Evolutionary conservation across 106 monocot species (phyloP).

Genomic region (Ottelia alismoides): DNA sequence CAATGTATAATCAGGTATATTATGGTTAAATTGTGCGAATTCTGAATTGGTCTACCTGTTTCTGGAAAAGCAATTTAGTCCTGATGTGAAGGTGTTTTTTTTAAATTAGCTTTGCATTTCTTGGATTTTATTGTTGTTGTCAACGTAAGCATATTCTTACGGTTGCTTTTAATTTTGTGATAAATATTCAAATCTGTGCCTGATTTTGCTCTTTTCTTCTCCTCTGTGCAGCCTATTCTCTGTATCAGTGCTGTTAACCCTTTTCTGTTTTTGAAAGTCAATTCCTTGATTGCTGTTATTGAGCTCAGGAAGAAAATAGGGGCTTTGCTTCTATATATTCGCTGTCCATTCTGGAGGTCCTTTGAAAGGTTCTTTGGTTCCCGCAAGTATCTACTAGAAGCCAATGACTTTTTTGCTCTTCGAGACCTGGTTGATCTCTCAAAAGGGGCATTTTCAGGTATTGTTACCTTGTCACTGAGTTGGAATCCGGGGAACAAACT

Average conservation of each 20-base stretch:
- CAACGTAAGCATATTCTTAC: no score
- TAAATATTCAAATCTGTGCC: no score
- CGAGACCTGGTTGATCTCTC: slow-evolving; percentile 92
- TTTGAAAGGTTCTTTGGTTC: slow-evolving; percentile 56
- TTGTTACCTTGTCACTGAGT: no score
- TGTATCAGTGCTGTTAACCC: slow-evolving; percentile 96
- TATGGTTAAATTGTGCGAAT: no score
- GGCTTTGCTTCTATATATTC: slow-evolving; percentile 67
- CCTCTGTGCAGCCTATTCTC: slow-evolving; percentile 76
- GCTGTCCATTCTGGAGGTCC: slow-evolving; percentile 62
- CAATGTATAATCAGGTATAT: slow-evolving; percentile 84
- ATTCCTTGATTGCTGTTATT: slow-evolving; percentile 75
- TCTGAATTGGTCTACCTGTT: no score
- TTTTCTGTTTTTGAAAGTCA: slow-evolving; percentile 74
- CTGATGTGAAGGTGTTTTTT: no score
- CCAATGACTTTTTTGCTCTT: slow-evolving; percentile 90
- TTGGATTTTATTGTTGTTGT: no score
- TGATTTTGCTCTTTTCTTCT: no score
- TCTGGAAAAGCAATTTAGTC: no score
- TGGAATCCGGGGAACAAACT: no score
- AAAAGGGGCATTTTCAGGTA: slow-evolving; percentile 96
- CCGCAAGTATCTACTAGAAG: slow-evolving; percentile 71
- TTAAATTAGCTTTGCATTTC: no score
- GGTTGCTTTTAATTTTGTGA: no score
- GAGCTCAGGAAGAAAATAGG: slow-evolving; percentile 77